A percentile compares a stretch with the other conserved stretches of the same genome.
phyloP scores from a whole-genome alignment of 495 filamentous ascomycete species.

The Hyaloscypha variabilis region DNA sequence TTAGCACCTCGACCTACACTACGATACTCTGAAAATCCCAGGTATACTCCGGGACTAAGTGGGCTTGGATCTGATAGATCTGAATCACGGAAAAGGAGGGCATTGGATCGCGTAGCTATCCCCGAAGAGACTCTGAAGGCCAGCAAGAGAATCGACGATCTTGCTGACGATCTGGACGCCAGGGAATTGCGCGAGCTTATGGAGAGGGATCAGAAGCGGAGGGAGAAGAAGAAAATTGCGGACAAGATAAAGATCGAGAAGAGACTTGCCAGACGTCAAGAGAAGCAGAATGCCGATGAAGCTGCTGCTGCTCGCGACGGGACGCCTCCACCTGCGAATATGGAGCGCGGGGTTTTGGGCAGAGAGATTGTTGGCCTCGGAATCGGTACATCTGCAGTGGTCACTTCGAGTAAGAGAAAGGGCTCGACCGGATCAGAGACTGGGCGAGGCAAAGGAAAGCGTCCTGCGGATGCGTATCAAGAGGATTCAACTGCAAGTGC shows the following conservation, averaged over 20 bases:
- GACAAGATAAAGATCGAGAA: conserved; percentile 73
- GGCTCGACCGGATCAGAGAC: conserved; percentile 39
- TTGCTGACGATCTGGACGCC: conserved; percentile 81
- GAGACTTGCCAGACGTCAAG: conserved; percentile 67
- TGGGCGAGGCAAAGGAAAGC: conserved; percentile 35
- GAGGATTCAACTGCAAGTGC: conserved; percentile 16
- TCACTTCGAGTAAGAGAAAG: conserved; percentile 51
- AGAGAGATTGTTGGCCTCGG: conserved; percentile 50
- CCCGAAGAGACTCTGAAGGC: conserved; percentile 68
- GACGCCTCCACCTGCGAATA: conserved; percentile 50
- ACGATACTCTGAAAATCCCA: conserved; percentile 67
- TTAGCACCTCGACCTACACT: conserved; percentile 81
- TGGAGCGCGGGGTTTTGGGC: conserved; percentile 56
- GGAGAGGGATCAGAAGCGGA: conserved; percentile 79
- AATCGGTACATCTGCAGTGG: conserved; percentile 47
- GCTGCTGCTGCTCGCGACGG: conserved; percentile 43
- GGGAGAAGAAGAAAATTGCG: conserved; percentile 69
- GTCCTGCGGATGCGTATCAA: conserved; percentile 17
- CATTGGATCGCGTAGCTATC: conserved; percentile 49
- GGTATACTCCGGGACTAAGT: conserved; percentile 42
- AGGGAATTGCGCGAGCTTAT: conserved; percentile 79
- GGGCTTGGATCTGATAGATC: conserved; percentile 37
- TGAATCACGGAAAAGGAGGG: conserved; percentile 39
- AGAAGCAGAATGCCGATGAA: conserved; percentile 60
- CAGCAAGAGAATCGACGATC: conserved; percentile 72